phyloP scores from a whole-genome alignment of 192 early-diverging fungal genomes.

The Cladochytrium replicatum region DNA sequence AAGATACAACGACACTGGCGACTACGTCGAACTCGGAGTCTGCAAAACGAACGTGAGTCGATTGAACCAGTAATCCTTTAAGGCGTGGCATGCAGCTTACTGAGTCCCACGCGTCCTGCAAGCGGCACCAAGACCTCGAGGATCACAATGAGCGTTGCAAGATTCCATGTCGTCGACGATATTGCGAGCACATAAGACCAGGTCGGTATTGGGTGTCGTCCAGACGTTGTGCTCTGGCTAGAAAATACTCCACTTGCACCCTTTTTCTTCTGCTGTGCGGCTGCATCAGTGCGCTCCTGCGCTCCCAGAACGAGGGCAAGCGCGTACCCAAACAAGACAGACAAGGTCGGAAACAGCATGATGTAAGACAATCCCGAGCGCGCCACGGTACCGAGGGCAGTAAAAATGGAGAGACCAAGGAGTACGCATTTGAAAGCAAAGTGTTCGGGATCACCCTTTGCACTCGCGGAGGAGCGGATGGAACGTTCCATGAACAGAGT shows the following conservation, averaged over 20 bases:
- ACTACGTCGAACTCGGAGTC: constrained; percentile 57
- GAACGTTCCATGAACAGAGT: too few species aligned
- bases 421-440: too few species aligned
- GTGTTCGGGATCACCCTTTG: too few species aligned
- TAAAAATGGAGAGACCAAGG: too few species aligned
- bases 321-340: too few species aligned
- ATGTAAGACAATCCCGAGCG: too few species aligned
- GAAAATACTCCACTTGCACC: not conserved
- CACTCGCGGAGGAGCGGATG: too few species aligned
- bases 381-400: too few species aligned
- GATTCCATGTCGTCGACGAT: constrained; percentile 3
- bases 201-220: not conserved
- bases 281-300: not conserved
- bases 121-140: constrained; percentile 59
- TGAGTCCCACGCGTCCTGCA: constrained; percentile 60
- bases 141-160: constrained; percentile 13
- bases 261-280: not conserved
- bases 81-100: too few species aligned
- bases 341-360: too few species aligned
- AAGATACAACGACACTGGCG: constrained; percentile 42
- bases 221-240: not conserved
- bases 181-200: constrained; percentile 6
- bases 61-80: too few species aligned
- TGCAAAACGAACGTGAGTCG: too few species aligned
- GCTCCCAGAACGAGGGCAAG: constrained; percentile 20